Evolutionary conservation across 345 rosid genomes (phyloP), one percentile per base, ranked within the genome.

Genomic region (Hevea brasiliensis): DNA sequence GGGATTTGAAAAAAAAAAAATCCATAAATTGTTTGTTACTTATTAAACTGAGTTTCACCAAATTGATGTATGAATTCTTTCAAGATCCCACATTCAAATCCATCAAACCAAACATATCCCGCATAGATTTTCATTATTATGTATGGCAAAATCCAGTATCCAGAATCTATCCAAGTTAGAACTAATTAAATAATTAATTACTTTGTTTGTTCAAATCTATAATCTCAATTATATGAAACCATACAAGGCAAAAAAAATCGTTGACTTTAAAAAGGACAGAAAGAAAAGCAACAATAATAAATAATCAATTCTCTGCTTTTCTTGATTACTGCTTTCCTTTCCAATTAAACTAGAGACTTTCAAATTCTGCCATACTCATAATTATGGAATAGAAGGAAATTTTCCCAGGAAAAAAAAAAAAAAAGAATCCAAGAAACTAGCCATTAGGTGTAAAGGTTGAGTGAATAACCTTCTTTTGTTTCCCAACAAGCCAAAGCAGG

Each of bases 381-480:
- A 65, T 71, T 70, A 24, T 18, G 32, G 41, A 78, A 73, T 60
- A 21, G 47, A 27, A 57, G 23, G 20, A 6, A 37, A 45, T 50
- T 44, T 55, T 66, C 70, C 75, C 41, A 55, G 61, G 26, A 64
- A 50, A 70, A 61, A 61, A 61, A 64, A 54, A 4, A 41, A 41
- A 67, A 48, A 6, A 53, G 51, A 13, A 14, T 17, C 8, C 15
- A 20, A 62, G 26, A 57, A 73, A 48, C 85, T 85, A 87, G 75
- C 77, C 75, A 70, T 88, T 72, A 68, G 88, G 83, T 57, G 90
- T 55, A 63, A 84, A 87, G 66, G 92, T 81, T 71, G 96, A 86
- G 80, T 96, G 91, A 77, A 86, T 94, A 86, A 91, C 94, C 90
- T 90, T 93, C 92, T 86, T 96, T 81, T 88, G 99, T 74, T 86